A percentile compares a stretch with the other conserved stretches of the same genome.
Evolutionary conservation across 192 early-diverging fungal species (phyloP).

Genomic region (Entomortierella beljakovae): DNA sequence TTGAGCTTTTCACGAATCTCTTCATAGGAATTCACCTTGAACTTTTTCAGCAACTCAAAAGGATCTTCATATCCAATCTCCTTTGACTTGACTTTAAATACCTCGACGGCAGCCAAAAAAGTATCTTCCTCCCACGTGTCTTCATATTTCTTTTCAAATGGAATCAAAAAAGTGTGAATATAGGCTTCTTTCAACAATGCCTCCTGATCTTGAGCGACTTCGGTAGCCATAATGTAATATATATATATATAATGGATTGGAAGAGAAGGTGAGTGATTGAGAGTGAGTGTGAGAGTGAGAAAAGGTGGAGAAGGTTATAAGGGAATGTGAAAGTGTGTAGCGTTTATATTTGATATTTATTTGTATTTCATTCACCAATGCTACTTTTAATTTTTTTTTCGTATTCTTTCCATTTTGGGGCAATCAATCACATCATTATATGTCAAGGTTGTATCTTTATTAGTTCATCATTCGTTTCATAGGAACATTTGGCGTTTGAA

Average conservation of each 20-base stretch:
- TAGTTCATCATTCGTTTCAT: too few relatives aligned
- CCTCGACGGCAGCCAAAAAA: constrained; percentile 36
- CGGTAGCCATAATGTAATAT: background rate
- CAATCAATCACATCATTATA: background rate
- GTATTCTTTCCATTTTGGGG: constrained; percentile 18
- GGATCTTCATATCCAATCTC: constrained; percentile 39
- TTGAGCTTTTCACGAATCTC: constrained; percentile 30
- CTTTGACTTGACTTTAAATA: constrained; percentile 26
- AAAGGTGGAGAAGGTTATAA: too few relatives aligned
- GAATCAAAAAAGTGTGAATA: constrained; percentile 1
- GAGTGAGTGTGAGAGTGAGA: too few relatives aligned
- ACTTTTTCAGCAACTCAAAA: constrained; percentile 22
- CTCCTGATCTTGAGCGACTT: background rate
- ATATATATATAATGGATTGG: too few relatives aligned
- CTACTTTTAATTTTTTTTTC: too few relatives aligned
- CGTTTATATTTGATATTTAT: too few relatives aligned
- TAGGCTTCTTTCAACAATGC: constrained; percentile 16
- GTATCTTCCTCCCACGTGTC: constrained; percentile 41
- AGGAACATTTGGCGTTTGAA: too few relatives aligned
- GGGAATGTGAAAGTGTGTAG: too few relatives aligned
- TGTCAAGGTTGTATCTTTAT: background rate
- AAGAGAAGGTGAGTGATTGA: too few relatives aligned
- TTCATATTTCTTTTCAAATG: constrained; percentile 28
- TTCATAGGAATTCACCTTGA: constrained; percentile 14
- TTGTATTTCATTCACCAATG: too few relatives aligned